These are phyloP conservation scores for Pittosporum tobira DNA, from an alignment of 129 eudicot genomes.

Conservation along the genomic window DNA sequence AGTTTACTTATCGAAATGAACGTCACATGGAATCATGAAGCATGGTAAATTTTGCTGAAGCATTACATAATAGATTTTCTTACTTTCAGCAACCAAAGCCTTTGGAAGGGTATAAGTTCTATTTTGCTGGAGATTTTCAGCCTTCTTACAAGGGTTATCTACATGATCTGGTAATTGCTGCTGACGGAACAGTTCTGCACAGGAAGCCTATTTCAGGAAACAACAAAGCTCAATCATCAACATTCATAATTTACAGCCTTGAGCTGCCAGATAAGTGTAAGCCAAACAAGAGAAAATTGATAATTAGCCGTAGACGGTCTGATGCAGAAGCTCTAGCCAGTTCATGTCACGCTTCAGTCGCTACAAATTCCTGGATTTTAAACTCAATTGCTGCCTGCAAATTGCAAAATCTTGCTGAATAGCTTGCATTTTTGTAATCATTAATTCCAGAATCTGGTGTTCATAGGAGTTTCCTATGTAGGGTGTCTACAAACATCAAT, in stretches of 20 bases:
- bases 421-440: neutral
- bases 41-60: neutral
- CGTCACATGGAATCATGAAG: neutral
- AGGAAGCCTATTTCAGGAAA: conserved; percentile 56
- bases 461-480: neutral
- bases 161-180: conserved; percentile 73
- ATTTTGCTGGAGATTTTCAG: conserved; percentile 59
- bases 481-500: neutral
- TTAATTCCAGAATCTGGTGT: conserved; percentile 10
- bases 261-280: conserved; percentile 63
- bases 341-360: conserved; percentile 52
- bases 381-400: conserved; percentile 69
- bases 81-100: conserved; percentile 76
- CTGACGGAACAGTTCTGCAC: conserved; percentile 75
- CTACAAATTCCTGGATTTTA: conserved; percentile 77
- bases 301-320: conserved; percentile 35
- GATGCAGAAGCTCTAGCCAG: conserved; percentile 62
- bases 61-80: neutral
- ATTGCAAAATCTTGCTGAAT: conserved; percentile 35
- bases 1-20: neutral
- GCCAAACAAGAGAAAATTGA: conserved; percentile 19
- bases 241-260: conserved; percentile 49
- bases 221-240: conserved; percentile 17
- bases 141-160: conserved; percentile 77
- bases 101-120: conserved; percentile 48